Evolutionary conservation across 805 yeast species (phyloP).

Genomic region (Metschnikowia sp.): DNA sequence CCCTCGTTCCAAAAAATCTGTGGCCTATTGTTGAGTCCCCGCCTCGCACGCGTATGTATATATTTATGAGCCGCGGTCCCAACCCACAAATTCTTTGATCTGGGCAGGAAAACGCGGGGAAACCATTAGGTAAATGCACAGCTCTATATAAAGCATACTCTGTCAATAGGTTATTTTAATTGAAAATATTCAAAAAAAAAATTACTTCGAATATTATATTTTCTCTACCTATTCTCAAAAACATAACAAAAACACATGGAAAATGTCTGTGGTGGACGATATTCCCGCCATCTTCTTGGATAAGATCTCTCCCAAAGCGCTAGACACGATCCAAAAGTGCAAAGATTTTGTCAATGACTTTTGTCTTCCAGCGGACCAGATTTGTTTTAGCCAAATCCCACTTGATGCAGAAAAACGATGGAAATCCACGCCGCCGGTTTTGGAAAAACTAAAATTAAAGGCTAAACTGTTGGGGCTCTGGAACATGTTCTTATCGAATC

Average conservation of each 20-base stretch:
- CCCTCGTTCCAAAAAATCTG: too few species aligned
- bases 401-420: constrained; percentile 43
- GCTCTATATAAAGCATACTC: too few species aligned
- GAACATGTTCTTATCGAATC: constrained; percentile 55
- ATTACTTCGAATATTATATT: too few species aligned
- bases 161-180: too few species aligned
- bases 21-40: too few species aligned
- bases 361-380: constrained; percentile 53
- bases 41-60: too few species aligned
- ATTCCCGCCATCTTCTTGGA: constrained; percentile 41
- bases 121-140: too few species aligned
- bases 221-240: background rate
- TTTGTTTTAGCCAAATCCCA: constrained; percentile 40
- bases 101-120: too few species aligned
- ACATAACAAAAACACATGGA: background rate
- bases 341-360: constrained; percentile 54
- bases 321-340: constrained; percentile 36
- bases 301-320: constrained; percentile 33
- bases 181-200: too few species aligned
- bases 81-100: too few species aligned
- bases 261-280: constrained; percentile 25
- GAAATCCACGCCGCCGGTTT: constrained; percentile 44
- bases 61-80: too few species aligned
- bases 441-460: constrained; percentile 49
- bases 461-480: constrained; percentile 54